These are phyloP conservation scores for Colletotrichum sublineola DNA, from an alignment of 2,329 filamentous ascomycete species.

Conservation along the genomic window DNA sequence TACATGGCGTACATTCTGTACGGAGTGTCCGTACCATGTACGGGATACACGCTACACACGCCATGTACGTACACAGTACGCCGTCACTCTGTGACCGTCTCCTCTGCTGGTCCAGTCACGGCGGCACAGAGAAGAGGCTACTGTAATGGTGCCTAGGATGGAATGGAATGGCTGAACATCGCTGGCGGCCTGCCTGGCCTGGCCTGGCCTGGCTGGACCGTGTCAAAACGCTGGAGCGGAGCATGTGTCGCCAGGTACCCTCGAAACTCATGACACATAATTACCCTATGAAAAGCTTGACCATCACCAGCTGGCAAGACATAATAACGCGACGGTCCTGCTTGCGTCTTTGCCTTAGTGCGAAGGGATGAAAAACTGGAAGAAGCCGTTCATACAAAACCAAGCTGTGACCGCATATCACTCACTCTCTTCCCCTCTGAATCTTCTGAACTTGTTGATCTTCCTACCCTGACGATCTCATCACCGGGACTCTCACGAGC, in stretches of 20 bases:
- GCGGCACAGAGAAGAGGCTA: background rate
- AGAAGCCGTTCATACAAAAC: slow-evolving; percentile 18
- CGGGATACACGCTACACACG: background rate
- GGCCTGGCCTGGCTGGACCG: slow-evolving; percentile 2
- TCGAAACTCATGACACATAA: slow-evolving; percentile 52
- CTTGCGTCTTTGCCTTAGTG: background rate
- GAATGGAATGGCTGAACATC: background rate
- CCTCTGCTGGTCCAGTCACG: background rate
- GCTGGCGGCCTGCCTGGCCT: background rate
- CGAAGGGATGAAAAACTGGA: background rate
- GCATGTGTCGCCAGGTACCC: slow-evolving; percentile 34
- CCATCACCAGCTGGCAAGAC: slow-evolving; percentile 47
- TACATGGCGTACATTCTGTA: background rate
- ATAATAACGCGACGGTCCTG: slow-evolving; percentile 41
- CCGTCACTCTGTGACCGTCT: background rate
- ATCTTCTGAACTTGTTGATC: background rate
- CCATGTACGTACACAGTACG: background rate
- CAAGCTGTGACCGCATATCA: slow-evolving; percentile 1
- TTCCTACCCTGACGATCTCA: slow-evolving; percentile 20
- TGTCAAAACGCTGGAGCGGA: slow-evolving; percentile 40
- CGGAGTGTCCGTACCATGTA: too few relatives aligned
- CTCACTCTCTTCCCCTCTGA: background rate
- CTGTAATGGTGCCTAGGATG: too few relatives aligned
- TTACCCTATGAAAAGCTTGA: slow-evolving; percentile 52
- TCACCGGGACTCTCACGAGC: slow-evolving; percentile 7